Base-by-base conservation (phyloP, 2,329 filamentous ascomycete genomes). In the Pseudonectria buxi region DNA sequence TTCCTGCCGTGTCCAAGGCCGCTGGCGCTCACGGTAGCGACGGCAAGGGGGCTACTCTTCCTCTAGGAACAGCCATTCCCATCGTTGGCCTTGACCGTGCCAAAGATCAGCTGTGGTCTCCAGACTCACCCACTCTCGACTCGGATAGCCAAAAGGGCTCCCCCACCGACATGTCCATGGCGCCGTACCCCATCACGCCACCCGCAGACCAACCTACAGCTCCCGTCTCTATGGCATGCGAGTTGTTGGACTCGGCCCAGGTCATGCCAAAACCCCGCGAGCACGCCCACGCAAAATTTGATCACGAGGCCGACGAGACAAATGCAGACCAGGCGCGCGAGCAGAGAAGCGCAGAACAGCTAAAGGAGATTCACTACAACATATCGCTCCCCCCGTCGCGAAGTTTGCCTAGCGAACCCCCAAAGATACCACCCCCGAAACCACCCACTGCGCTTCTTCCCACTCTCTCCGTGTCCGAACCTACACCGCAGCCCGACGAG, bases 121-220 rank as follows among this genome's bases (percentile, higher is more conserved):
- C 71, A 7, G 60, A 65, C 24, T 76, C 73, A 7, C 71, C 72
- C 7, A 64, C 59, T 16, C 46, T 71, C 31, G 71, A 73, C 39
- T 68, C 69, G 2, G 71, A 71, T 39, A 69, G 64, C 45, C 61
- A 63, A 33, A 72, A 67, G 43, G 65, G 69, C 33, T 81, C 77
- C 3, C 76, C 78, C n/a, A 66, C 79, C 30, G 71, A 79, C 32
- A 63, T 78, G 36, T 57, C 67, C 10, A 59, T 81, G 51, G 76
- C 77, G 12, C 77, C 76, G 0, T 81, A 81, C 54, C 77, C 78
- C 3, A 77, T 80, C 31, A 81, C 78, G 9, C 77, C 78, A 28
- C 76, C 78, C 1, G 72, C 75, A 2, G 71, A 78, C 43, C 65
- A 68, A 32, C 53, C 57, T 9, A 57, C 60, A 15, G 59, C 51